Evolutionary conservation across 2,329 filamentous ascomycete genomes (phyloP).

Genomic region (Sphaerulina musiva): DNA sequence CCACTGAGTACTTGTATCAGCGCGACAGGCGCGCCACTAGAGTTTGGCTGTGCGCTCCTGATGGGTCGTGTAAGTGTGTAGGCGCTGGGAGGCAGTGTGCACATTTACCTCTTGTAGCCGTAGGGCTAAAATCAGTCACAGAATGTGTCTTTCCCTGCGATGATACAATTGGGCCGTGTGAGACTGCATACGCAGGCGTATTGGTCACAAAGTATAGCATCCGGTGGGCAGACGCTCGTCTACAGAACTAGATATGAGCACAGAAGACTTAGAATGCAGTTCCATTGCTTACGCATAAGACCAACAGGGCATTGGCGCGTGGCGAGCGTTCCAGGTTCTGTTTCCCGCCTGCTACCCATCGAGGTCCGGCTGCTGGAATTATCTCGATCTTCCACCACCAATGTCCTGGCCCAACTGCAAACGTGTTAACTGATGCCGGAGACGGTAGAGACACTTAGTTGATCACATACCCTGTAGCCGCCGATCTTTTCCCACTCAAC

Average conservation of each 20-base stretch:
- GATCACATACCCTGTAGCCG: slow-evolving; percentile 66
- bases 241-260: neutral
- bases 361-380: neutral
- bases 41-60: no score
- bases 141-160: no score
- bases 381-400: neutral
- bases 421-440: neutral
- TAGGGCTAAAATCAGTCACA: no score
- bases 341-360: neutral
- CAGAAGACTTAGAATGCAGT: neutral
- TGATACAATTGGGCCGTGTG: no score
- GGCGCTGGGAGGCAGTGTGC: no score
- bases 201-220: no score
- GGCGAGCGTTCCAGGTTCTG: neutral
- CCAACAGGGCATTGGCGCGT: neutral
- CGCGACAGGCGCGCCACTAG: no score
- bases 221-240: no score
- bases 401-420: neutral
- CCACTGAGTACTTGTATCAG: no score
- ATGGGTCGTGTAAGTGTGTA: no score
- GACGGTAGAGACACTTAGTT: neutral
- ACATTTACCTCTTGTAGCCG: no score
- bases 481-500: slow-evolving; percentile 99
- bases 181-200: no score
- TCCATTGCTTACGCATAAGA: neutral